phyloP scores from a whole-genome alignment of 148 eudicot genomes.

The Fallopia convolvulus region DNA sequence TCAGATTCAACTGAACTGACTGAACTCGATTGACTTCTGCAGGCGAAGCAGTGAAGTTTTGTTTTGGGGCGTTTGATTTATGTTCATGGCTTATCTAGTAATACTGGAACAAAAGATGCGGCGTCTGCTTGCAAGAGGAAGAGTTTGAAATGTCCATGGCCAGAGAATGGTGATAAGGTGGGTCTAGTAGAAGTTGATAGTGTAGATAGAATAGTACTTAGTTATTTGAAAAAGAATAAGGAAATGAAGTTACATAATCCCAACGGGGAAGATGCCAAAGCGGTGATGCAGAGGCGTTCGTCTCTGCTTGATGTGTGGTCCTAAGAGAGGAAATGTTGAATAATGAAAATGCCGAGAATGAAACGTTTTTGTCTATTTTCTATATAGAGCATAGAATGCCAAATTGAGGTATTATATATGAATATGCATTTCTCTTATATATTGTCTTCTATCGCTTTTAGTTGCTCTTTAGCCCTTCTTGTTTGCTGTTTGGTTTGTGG shows the following conservation, averaged over 20 bases:
- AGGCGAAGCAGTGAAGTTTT: conserved; percentile 2
- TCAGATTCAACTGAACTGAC: background rate
- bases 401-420: background rate
- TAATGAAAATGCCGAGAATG: background rate
- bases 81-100: background rate
- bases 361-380: background rate
- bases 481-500: no score
- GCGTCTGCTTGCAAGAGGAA: background rate
- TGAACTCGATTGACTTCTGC: background rate
- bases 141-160: background rate
- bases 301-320: background rate
- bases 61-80: background rate
- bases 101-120: background rate
- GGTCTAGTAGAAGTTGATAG: background rate
- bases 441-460: background rate
- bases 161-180: conserved; percentile 3
- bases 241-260: background rate
- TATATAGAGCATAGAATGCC: background rate
- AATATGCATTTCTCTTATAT: background rate
- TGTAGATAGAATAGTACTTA: background rate
- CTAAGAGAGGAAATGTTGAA: background rate
- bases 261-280: background rate
- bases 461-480: no score
- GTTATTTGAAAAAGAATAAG: background rate
- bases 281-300: background rate